These are phyloP conservation scores for Punctularia strigosozonata DNA, from an alignment of 768 basidiomycete species.

Conservation along the genomic window DNA sequence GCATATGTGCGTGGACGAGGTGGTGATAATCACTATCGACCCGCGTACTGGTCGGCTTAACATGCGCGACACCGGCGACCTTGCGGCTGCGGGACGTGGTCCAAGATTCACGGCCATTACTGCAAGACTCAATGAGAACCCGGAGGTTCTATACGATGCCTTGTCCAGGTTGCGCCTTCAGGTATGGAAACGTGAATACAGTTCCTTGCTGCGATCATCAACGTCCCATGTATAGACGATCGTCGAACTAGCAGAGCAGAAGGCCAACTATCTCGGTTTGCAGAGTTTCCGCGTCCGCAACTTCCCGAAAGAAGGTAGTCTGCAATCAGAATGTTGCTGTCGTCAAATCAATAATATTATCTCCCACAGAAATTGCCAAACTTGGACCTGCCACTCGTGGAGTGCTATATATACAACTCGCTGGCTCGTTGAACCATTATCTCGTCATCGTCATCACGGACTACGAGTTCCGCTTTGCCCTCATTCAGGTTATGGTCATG, in stretches of 20 bases:
- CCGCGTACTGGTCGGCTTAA: constrained; percentile 68
- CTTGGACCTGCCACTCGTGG: constrained; percentile 53
- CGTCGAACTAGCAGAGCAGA: constrained; percentile 70
- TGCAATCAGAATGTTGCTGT: neutral
- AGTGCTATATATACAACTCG: constrained; percentile 64
- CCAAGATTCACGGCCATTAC: constrained; percentile 49
- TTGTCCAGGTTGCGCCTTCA: constrained; percentile 48
- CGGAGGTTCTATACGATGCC: constrained; percentile 41
- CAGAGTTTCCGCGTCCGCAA: constrained; percentile 61
- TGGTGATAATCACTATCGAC: constrained; percentile 69
- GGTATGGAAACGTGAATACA: constrained; percentile 28
- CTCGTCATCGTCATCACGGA: constrained; percentile 77
- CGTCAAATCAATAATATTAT: neutral
- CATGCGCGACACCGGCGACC: constrained; percentile 71
- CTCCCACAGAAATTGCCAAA: constrained; percentile 48
- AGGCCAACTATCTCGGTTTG: constrained; percentile 77
- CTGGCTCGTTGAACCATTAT: constrained; percentile 71
- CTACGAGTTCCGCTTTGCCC: constrained; percentile 67
- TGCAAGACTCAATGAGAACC: constrained; percentile 60
- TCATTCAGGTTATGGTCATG: constrained; percentile 54
- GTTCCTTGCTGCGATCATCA: neutral
- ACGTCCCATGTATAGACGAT: constrained; percentile 51
- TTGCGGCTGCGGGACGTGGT: constrained; percentile 62
- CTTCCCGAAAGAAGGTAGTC: constrained; percentile 50
- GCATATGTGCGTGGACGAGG: constrained; percentile 65